phyloP scores from a whole-genome alignment of 495 filamentous ascomycete genomes.

The Daldinia bambusicola region DNA sequence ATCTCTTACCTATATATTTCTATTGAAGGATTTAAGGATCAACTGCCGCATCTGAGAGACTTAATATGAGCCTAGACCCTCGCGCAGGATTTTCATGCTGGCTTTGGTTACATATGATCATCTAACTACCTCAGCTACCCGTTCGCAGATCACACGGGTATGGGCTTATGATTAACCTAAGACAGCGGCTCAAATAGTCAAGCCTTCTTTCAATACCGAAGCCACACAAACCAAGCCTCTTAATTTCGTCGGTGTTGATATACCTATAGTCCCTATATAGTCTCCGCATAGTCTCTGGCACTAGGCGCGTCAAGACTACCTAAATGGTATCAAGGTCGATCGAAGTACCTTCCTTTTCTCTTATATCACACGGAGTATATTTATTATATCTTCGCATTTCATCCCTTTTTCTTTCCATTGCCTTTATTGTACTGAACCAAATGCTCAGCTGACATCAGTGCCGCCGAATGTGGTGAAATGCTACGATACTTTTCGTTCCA shows the following conservation, averaged over 20 bases:
- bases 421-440: not conserved
- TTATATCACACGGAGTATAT: not conserved
- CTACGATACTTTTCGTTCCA: not conserved
- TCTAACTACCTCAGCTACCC: no score
- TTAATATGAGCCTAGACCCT: not conserved
- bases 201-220: conserved; percentile 16
- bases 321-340: not conserved
- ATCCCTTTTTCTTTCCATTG: not conserved
- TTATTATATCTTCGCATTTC: not conserved
- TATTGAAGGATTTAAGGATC: conserved; percentile 11
- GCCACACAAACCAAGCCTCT: conserved; percentile 6
- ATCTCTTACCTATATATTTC: conserved; percentile 1
- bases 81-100: conserved; percentile 1
- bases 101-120: not conserved
- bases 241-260: conserved; percentile 12
- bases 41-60: conserved; percentile 23
- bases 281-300: not conserved
- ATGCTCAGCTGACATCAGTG: conserved; percentile 5
- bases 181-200: conserved; percentile 15
- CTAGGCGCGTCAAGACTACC: not conserved
- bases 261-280: not conserved
- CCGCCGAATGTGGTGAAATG: not conserved
- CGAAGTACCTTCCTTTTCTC: not conserved
- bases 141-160: not conserved
- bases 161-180: conserved; percentile 7